Conservation (phyloP, 129 eudicot genomes). For the Glebionis coronaria region DNA sequence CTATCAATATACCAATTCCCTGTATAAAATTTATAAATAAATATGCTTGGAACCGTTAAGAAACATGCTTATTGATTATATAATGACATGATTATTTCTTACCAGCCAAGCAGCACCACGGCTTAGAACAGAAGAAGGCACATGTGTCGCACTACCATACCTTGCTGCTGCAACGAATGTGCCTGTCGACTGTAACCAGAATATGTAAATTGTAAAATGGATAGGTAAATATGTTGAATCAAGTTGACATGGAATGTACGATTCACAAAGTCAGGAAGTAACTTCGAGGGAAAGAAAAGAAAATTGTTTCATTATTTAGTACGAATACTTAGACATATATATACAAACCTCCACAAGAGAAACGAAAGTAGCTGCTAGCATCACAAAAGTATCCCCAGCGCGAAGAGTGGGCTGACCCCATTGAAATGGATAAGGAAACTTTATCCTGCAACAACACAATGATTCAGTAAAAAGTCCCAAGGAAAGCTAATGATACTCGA, state of each 20-base stretch:
- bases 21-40: slow-evolving; percentile 23
- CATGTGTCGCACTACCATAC: slow-evolving; percentile 83
- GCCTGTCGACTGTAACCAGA: slow-evolving; percentile 69
- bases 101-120: slow-evolving; percentile 99
- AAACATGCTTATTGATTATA: not conserved
- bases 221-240: not conserved
- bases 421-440: slow-evolving; percentile 89
- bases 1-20: slow-evolving; percentile 84
- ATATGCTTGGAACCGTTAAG: not conserved
- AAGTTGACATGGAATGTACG: not conserved
- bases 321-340: not conserved
- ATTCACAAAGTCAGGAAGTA: not conserved
- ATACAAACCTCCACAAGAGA: slow-evolving; percentile 71
- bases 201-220: not conserved
- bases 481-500: slow-evolving; percentile 10
- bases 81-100: slow-evolving; percentile 21
- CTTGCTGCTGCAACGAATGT: slow-evolving; percentile 87
- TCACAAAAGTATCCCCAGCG: slow-evolving; percentile 65
- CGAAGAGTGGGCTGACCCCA: slow-evolving; percentile 85
- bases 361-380: slow-evolving; percentile 86
- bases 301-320: not conserved
- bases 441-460: slow-evolving; percentile 55
- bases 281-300: not conserved
- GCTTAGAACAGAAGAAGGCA: slow-evolving; percentile 78
- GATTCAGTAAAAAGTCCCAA: not conserved